Evolutionary conservation across 345 rosid genomes (phyloP).

Genomic region (Gynandropsis gynandra): DNA sequence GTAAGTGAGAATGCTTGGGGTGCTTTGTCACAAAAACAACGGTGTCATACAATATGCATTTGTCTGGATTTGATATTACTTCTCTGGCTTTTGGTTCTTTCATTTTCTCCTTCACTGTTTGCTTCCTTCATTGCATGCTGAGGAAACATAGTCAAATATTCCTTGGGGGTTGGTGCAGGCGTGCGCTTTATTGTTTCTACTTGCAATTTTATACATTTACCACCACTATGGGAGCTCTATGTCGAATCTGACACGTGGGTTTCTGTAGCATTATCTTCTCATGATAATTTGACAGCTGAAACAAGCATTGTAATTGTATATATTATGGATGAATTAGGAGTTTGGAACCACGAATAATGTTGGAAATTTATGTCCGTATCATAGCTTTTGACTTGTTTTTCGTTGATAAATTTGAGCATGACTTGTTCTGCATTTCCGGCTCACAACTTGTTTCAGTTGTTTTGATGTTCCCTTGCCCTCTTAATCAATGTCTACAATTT

Average conservation of each 20-base stretch:
- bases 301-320: background rate
- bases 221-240: background rate
- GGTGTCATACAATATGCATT: slow-evolving; percentile 14
- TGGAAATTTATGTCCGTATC: slow-evolving; percentile 5
- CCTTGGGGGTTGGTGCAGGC: background rate
- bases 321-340: background rate
- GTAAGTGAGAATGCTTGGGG: slow-evolving; percentile 38
- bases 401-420: background rate
- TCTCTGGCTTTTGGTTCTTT: slow-evolving; percentile 7
- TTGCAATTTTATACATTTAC: background rate
- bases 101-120: slow-evolving; percentile 9
- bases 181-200: background rate
- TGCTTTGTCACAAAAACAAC: slow-evolving; percentile 5
- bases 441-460: slow-evolving; percentile 8
- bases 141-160: background rate
- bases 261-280: slow-evolving; percentile 2
- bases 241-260: slow-evolving; percentile 1
- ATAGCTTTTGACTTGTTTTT: background rate
- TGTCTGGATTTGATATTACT: slow-evolving; percentile 11
- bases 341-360: background rate
- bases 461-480: slow-evolving; percentile 4
- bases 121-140: slow-evolving; percentile 1
- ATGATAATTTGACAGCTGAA: slow-evolving; percentile 4
- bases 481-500: slow-evolving; percentile 10
- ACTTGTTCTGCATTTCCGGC: background rate